Evolutionary conservation across 2,329 filamentous ascomycete genomes (phyloP).

Genomic region (Coniochaeta prunicola): DNA sequence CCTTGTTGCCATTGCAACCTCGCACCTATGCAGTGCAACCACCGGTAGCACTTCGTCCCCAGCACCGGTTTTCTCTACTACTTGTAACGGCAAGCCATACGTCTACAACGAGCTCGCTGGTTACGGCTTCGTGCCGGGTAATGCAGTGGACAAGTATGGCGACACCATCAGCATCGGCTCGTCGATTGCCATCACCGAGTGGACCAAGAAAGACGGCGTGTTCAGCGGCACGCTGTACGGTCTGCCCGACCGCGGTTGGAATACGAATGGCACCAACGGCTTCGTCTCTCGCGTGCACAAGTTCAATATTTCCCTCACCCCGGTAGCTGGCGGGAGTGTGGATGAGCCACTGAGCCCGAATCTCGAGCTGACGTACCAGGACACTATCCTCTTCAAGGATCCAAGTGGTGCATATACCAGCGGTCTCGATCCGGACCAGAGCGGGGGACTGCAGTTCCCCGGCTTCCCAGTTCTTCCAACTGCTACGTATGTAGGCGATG

Average conservation of each 20-base stretch:
- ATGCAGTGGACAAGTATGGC: conserved; percentile 57
- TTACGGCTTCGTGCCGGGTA: conserved; percentile 52
- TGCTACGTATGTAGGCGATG: conserved; percentile 58
- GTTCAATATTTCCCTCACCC: conserved; percentile 52
- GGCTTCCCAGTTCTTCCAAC: conserved; percentile 57
- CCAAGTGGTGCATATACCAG: conserved; percentile 56
- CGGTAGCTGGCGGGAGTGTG: conserved; percentile 39
- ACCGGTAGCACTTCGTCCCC: background rate
- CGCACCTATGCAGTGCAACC: background rate
- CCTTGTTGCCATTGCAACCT: background rate
- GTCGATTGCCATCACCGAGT: conserved; percentile 54
- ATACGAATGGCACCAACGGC: conserved; percentile 63
- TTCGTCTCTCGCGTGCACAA: conserved; percentile 63
- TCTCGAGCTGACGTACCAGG: conserved; percentile 52
- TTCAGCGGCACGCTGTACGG: conserved; percentile 58
- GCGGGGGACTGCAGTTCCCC: conserved; percentile 43
- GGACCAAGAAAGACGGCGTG: conserved; percentile 43
- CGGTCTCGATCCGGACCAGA: conserved; percentile 53
- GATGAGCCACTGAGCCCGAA: conserved; percentile 50
- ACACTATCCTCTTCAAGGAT: conserved; percentile 58
- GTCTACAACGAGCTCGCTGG: conserved; percentile 62
- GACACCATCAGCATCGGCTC: conserved; percentile 64
- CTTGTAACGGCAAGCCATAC: conserved; percentile 54
- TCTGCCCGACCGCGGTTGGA: conserved; percentile 66
- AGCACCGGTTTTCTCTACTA: conserved; percentile 11